A percentile compares a stretch with the other conserved stretches of the same genome.
phyloP scores from a whole-genome alignment of 768 basidiomycete species.

The Chalciporus sphaerocephalus region DNA sequence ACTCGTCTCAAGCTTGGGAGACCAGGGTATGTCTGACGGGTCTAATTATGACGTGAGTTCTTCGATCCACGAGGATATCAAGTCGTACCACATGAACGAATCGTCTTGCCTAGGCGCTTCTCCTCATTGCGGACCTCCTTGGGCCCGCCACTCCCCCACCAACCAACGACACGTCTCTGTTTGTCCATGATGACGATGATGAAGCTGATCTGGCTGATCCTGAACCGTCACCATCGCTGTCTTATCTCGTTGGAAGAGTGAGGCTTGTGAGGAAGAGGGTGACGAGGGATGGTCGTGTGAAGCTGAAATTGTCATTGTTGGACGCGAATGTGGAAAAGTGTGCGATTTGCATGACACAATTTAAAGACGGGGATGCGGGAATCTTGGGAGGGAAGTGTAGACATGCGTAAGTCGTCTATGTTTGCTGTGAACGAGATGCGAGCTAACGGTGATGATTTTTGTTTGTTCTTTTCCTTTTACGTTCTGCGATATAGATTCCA shows the following conservation, averaged over 20 bases:
- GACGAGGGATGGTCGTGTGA: conserved; percentile 61
- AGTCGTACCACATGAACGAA: conserved; percentile 20
- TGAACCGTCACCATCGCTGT: conserved; percentile 2
- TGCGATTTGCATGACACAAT: conserved; percentile 69
- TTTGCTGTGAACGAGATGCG: too few relatives aligned
- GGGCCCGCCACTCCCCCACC: conserved; percentile 42
- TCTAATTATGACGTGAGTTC: conserved; percentile 62
- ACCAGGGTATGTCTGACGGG: conserved; percentile 41
- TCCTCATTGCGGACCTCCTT: conserved; percentile 57
- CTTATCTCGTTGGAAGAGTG: conserved; percentile 40
- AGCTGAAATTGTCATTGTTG: conserved; percentile 62
- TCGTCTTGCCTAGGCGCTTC: conserved; percentile 45
- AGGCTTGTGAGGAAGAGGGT: conserved; percentile 56
- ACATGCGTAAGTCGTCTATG: conserved; percentile 51
- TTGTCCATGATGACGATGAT: conserved; percentile 7
- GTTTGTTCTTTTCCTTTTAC: background rate
- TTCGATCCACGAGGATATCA: conserved; percentile 21
- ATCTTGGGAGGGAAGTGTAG: conserved; percentile 54
- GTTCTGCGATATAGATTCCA: conserved; percentile 44
- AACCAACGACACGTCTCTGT: background rate
- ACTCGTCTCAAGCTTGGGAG: conserved; percentile 53
- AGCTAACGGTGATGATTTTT: background rate
- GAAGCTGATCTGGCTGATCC: background rate
- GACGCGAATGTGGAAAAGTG: conserved; percentile 66
- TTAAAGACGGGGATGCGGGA: conserved; percentile 54